Evolutionary conservation across 306 rosid genomes (phyloP).

Genomic region (Corylus avellana): DNA sequence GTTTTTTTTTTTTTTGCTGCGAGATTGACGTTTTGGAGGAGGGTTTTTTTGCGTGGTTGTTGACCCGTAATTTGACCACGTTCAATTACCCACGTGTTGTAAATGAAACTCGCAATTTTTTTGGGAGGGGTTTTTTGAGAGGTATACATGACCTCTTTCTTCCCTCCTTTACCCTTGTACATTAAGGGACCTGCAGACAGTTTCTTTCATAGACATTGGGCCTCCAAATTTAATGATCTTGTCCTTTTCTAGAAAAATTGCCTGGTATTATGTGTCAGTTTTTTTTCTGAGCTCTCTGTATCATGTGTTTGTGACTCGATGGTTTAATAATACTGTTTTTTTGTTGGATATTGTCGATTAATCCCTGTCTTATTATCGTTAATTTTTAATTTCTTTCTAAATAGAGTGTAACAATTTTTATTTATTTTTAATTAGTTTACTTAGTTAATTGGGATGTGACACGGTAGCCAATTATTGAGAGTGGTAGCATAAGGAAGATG

Average conservation of each 20-base stretch:
- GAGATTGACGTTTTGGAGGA: constrained; percentile 18
- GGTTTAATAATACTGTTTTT: not conserved
- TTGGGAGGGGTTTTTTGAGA: constrained; percentile 30
- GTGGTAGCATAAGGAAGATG: not conserved
- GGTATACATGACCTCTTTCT: constrained; percentile 36
- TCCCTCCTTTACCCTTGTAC: not conserved
- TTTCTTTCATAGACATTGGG: not conserved
- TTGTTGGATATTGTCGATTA: not conserved
- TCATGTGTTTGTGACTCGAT: not conserved
- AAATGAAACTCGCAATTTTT: constrained; percentile 15
- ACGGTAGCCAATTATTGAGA: constrained; percentile 7
- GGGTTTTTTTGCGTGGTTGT: constrained; percentile 50
- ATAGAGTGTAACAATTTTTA: too few species aligned
- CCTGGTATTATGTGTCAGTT: not conserved
- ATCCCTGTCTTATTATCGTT: not conserved
- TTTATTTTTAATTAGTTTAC: not conserved
- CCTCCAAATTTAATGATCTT: not conserved
- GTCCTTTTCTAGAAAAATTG: not conserved
- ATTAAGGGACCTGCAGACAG: constrained; percentile 15
- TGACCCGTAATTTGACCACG: constrained; percentile 34
- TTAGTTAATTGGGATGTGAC: constrained; percentile 4
- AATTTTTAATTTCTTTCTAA: not conserved
- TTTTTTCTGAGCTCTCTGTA: too few species aligned
- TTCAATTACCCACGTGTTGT: constrained; percentile 40
- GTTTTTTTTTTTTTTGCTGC: constrained; percentile 24